Conservation (phyloP, 83 land plant species). For the Isoetes engelmannii region DNA sequence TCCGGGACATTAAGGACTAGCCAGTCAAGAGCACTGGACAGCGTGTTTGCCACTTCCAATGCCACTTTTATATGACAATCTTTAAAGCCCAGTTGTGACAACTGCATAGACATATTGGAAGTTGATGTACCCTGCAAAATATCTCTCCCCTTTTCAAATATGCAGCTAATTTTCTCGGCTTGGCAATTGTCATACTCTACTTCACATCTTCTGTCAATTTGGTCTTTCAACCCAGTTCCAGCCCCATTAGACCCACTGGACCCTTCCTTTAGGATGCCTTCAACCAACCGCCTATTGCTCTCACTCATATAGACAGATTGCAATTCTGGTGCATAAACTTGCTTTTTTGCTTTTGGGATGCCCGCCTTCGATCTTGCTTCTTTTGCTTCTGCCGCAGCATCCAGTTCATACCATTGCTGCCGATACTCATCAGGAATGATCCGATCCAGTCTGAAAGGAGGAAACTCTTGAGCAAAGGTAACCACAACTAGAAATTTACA, state of each 20-base stretch:
- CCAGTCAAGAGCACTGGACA: constrained; percentile 35
- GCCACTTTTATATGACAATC: constrained; percentile 25
- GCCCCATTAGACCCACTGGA: background rate
- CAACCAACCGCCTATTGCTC: constrained; percentile 26
- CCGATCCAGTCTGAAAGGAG: constrained; percentile 30
- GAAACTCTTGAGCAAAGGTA: background rate
- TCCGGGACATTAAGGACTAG: constrained; percentile 35
- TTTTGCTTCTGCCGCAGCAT: constrained; percentile 25
- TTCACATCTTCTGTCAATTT: background rate
- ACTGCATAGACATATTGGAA: constrained; percentile 2
- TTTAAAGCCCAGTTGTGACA: constrained; percentile 29
- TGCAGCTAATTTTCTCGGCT: background rate
- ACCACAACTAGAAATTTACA: background rate
- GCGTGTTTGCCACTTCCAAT: constrained; percentile 17
- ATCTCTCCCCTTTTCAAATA: background rate
- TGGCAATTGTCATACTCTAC: background rate
- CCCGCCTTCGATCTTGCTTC: constrained; percentile 13
- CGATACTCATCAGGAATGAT: constrained; percentile 30
- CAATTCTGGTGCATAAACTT: constrained; percentile 21
- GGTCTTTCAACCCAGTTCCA: background rate
- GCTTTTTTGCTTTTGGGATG: constrained; percentile 21
- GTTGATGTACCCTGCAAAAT: background rate
- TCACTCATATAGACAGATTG: constrained; percentile 42
- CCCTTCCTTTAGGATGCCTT: constrained; percentile 27
- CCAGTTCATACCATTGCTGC: constrained; percentile 28